phyloP scores from a whole-genome alignment of 768 basidiomycete species.

The Pholiota molesta region DNA sequence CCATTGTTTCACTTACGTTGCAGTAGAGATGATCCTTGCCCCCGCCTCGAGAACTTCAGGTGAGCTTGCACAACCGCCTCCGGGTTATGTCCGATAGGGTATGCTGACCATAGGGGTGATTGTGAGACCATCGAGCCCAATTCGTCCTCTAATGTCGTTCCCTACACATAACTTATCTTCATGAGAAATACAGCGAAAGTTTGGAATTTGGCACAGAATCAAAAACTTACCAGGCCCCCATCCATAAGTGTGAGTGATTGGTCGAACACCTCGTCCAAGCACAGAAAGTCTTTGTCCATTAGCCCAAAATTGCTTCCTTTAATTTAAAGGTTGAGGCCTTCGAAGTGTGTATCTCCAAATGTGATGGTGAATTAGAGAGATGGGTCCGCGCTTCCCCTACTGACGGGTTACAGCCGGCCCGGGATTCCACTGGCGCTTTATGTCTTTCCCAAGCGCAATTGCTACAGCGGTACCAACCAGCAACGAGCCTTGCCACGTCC shows the following conservation, averaged over 20 bases:
- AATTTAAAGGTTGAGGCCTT: too few species aligned
- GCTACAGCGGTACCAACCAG: too few species aligned
- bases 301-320: neutral
- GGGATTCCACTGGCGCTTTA: too few species aligned
- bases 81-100: conserved; percentile 56
- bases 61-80: conserved; percentile 61
- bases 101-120: conserved; percentile 73
- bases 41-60: conserved; percentile 66
- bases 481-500: too few species aligned
- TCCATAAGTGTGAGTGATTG: conserved; percentile 32
- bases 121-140: conserved; percentile 50
- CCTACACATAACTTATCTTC: conserved; percentile 51
- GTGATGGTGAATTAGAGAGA: too few species aligned
- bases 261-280: neutral
- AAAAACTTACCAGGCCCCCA: conserved; percentile 46
- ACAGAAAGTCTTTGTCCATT: neutral
- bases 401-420: too few species aligned
- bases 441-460: too few species aligned
- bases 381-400: too few species aligned
- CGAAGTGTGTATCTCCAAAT: too few species aligned
- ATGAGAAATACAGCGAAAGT: neutral
- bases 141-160: conserved; percentile 60
- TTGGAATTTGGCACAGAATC: neutral
- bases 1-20: conserved; percentile 50
- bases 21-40: conserved; percentile 64